These are phyloP conservation scores for Protomyces pachydermus DNA, from an alignment of 1,139 yeast genomes.

Conservation along the genomic window DNA sequence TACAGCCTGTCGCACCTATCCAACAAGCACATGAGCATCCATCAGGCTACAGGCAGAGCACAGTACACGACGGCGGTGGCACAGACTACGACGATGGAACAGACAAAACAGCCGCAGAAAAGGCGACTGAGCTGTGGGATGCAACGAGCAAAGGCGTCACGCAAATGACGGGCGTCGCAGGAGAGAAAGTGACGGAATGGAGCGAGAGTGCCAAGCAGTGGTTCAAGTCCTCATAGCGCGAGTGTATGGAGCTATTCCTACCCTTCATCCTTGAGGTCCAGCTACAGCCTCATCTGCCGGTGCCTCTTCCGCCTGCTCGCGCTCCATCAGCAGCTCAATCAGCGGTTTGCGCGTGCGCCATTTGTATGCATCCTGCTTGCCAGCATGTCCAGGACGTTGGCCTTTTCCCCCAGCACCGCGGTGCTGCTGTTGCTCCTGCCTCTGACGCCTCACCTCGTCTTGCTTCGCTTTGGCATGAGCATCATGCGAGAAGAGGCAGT, in stretches of 20 bases:
- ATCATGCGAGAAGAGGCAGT: slow-evolving; percentile 10
- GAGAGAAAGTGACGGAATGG: not conserved
- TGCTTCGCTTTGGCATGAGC: not conserved
- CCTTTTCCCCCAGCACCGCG: too few species aligned
- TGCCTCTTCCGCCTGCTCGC: slow-evolving; percentile 8
- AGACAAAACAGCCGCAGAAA: not conserved
- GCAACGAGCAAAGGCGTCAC: not conserved
- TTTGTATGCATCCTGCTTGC: slow-evolving; percentile 4
- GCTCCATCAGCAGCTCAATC: slow-evolving; percentile 18
- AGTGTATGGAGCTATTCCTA: too few species aligned
- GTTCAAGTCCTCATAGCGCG: not conserved
- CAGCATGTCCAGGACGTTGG: not conserved
- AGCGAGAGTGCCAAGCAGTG: not conserved
- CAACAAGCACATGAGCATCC: not conserved
- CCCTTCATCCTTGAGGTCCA: too few species aligned
- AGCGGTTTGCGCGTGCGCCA: slow-evolving; percentile 21
- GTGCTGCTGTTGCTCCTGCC: not conserved
- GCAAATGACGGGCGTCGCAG: not conserved
- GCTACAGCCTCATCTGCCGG: not conserved
- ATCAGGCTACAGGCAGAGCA: slow-evolving; percentile 15
- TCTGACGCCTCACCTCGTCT: not conserved
- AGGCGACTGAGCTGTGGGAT: not conserved
- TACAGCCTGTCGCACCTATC: not conserved
- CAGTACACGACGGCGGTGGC: slow-evolving; percentile 14
- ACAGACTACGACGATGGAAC: slow-evolving; percentile 12